Percentiles rank a stretch among this genome's conserved stretches.
Evolutionary conservation across 78 protist genomes (phyloP).

Genomic region (Dictyostelium brefeldianum): DNA sequence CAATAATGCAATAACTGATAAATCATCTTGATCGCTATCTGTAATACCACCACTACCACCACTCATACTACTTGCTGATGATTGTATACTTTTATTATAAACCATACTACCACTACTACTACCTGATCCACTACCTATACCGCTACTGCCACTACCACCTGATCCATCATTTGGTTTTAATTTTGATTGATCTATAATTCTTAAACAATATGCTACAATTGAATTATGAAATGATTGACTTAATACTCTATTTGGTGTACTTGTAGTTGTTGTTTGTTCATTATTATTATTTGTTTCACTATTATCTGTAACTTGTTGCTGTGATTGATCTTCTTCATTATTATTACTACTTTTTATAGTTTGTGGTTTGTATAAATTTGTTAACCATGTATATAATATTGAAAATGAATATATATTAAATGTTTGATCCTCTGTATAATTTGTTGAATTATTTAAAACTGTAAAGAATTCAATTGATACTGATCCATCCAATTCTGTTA

Average conservation of each 20-base stretch:
- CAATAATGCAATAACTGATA: constrained; percentile 59
- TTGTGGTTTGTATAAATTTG: constrained; percentile 37
- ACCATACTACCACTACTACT: background rate
- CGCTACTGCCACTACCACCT: background rate
- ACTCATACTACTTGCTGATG: background rate
- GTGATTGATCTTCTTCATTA: background rate
- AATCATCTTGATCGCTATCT: constrained; percentile 12
- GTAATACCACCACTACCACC: background rate
- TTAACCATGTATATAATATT: constrained; percentile 63
- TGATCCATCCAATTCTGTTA: constrained; percentile 78
- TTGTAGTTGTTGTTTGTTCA: background rate
- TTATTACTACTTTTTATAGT: background rate
- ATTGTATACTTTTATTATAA: background rate
- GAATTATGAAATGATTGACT: constrained; percentile 37
- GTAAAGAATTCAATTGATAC: constrained; percentile 73
- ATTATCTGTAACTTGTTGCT: background rate
- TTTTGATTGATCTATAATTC: constrained; percentile 71
- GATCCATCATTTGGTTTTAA: constrained; percentile 26
- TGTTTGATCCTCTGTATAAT: constrained; percentile 71
- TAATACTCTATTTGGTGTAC: background rate
- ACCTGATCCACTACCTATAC: background rate
- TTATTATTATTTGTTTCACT: background rate
- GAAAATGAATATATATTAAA: constrained; percentile 78
- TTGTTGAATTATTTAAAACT: constrained; percentile 61
- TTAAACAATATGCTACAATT: constrained; percentile 72